Conservation (phyloP, 805 yeast species). For the Saccharomycopsis sp. region DNA sequence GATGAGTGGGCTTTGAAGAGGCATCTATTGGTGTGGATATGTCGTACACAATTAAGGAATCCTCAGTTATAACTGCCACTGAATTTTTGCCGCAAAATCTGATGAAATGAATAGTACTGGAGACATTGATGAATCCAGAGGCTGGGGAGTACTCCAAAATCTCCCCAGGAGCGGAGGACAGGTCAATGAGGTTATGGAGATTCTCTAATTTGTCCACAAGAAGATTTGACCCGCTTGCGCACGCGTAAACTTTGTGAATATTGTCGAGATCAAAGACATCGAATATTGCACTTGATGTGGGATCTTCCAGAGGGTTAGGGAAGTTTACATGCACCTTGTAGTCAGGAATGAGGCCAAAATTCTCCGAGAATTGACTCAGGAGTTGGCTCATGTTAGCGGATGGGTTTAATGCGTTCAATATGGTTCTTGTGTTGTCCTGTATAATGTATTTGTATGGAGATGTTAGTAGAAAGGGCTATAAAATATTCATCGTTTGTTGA, state of each 20-base stretch:
- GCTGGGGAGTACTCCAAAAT: not conserved
- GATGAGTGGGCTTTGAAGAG: not conserved
- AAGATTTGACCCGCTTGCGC: conserved; percentile 6
- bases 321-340: not conserved
- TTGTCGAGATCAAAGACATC: conserved; percentile 15
- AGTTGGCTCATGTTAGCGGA: not conserved
- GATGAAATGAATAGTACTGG: conserved; percentile 6
- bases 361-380: not conserved
- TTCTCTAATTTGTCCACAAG: conserved; percentile 5
- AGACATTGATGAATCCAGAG: not conserved
- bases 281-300: not conserved
- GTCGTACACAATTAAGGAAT: not conserved
- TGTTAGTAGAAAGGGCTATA: too few species aligned
- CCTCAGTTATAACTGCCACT: conserved; percentile 2
- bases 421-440: too few species aligned
- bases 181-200: conserved; percentile 4
- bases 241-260: conserved; percentile 6
- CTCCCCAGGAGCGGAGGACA: not conserved
- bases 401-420: too few species aligned
- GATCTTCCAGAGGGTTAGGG: not conserved
- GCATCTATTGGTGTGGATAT: not conserved
- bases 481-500: too few species aligned
- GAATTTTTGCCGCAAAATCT: conserved; percentile 5
- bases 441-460: too few species aligned
- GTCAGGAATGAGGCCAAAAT: not conserved